Evolutionary conservation across 2,329 filamentous ascomycete genomes (phyloP).

Genomic region (Ceratocystis diversiconidia): DNA sequence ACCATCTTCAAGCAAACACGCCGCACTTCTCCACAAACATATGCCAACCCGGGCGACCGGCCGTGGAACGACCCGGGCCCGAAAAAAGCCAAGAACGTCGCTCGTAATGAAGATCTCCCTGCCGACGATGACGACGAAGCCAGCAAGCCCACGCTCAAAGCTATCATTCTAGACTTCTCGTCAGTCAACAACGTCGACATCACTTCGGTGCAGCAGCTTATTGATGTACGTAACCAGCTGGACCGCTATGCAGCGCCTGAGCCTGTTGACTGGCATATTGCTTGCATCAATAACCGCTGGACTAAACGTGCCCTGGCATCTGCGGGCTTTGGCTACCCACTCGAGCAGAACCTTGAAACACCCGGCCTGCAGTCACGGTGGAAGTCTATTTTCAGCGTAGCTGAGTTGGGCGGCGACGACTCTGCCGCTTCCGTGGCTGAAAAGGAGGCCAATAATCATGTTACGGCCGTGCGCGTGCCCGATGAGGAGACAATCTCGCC

Average conservation of each 20-base stretch:
- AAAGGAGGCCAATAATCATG: conserved; percentile 41
- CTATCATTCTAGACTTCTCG: conserved; percentile 87
- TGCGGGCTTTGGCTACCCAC: conserved; percentile 78
- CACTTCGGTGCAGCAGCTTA: conserved; percentile 80
- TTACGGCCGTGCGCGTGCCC: neutral
- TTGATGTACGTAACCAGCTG: conserved; percentile 88
- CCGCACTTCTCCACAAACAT: conserved; percentile 58
- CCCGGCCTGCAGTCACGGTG: conserved; percentile 50
- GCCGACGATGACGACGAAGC: conserved; percentile 23
- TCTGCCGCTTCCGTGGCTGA: conserved; percentile 59
- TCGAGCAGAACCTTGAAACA: conserved; percentile 29
- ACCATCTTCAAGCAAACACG: conserved; percentile 59
- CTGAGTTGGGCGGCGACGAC: conserved; percentile 60
- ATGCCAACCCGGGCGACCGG: conserved; percentile 54
- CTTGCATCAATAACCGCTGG: conserved; percentile 88
- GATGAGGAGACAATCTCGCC: conserved; percentile 11
- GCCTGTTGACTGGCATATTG: conserved; percentile 86
- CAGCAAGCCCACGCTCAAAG: conserved; percentile 58
- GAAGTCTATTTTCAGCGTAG: conserved; percentile 92
- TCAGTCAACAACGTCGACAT: conserved; percentile 89
- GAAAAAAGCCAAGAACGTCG: conserved; percentile 30
- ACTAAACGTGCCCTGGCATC: conserved; percentile 78
- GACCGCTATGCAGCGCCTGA: conserved; percentile 72
- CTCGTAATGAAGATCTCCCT: conserved; percentile 23
- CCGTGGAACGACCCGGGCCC: conserved; percentile 93